Base-by-base conservation (phyloP, 352 stramenopile species). In the Globisporangium emineosum region DNA sequence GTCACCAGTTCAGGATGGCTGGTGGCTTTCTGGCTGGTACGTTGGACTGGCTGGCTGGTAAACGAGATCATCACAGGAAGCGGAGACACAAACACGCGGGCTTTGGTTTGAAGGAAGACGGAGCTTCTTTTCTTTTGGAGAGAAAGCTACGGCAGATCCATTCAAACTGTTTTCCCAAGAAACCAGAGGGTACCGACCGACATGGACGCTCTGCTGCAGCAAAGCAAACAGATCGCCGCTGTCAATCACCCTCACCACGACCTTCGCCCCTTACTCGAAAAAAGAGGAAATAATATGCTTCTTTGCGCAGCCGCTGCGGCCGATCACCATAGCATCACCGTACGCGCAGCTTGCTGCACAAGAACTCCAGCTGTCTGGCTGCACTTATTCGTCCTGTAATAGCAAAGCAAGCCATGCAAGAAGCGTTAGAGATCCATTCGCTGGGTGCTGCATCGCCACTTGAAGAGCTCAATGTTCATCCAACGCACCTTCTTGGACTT, bases 401-500 rank as follows among this genome's bases (percentile, higher is more conserved):
- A 30, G 13, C 21, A 60, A 29, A 60, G 62, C 35, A 43, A 71
- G n/a, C 29, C n/a, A 50, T n/a, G 54, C 13, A 30, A 29, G 32
- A 23, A 65, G 35, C 9, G 52, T 60, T 27, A 54, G 33, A 5
- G 12, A 55, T 51, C 19, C 27, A 32, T 52, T 21, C 19, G 49
- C 33, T 13, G 33, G 21, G 10, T 25, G 9, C 13, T 17, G 50
- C 19, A 27, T 21, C 9, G n/a, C n/a, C n/a, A n/a, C n/a, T n/a
- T n/a, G n/a, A n/a, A n/a, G n/a, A n/a, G n/a, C n/a, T n/a, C n/a
- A n/a, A n/a, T n/a, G n/a, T n/a, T n/a, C n/a, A n/a, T n/a, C n/a
- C n/a, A n/a, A 64, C 69, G 42, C 69, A 83, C 74, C 77, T 88
- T 86, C 64, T 82, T 84, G 62, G 76, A 78, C 71, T 77, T 77